phyloP scores from a whole-genome alignment of 768 basidiomycete species.

The Russula compacta region DNA sequence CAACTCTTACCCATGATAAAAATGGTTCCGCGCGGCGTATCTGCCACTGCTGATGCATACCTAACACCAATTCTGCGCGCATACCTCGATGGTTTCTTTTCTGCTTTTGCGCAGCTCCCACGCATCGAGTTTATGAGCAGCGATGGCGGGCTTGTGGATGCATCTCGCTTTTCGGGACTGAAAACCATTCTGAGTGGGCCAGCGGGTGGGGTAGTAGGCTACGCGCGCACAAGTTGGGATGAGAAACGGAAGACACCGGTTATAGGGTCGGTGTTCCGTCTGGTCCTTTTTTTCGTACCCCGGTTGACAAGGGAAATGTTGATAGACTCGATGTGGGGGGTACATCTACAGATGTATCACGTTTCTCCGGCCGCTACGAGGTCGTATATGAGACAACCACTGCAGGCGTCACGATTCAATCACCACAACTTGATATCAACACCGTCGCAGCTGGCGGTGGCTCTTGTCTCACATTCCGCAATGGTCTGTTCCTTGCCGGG shows the following conservation, averaged over 20 bases:
- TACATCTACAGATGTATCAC: slow-evolving; percentile 91
- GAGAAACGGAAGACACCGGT: slow-evolving; percentile 57
- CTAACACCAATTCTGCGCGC: slow-evolving; percentile 79
- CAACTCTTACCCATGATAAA: slow-evolving; percentile 91
- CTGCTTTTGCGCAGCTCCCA: slow-evolving; percentile 67
- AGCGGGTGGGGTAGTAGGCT: slow-evolving; percentile 94
- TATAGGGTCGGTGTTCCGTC: slow-evolving; percentile 55
- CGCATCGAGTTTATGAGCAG: slow-evolving; percentile 95
- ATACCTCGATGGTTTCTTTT: slow-evolving; percentile 88
- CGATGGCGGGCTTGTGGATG: slow-evolving; percentile 78
- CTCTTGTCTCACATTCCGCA: slow-evolving; percentile 78
- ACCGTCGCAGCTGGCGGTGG: slow-evolving; percentile 95
- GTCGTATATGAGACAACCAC: slow-evolving; percentile 94
- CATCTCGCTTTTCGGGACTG: slow-evolving; percentile 80
- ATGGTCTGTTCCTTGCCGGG: slow-evolving; percentile 85
- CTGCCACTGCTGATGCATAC: slow-evolving; percentile 91
- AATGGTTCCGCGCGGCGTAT: slow-evolving; percentile 87
- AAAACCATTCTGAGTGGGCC: slow-evolving; percentile 92
- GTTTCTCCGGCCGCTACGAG: slow-evolving; percentile 86
- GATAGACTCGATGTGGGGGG: slow-evolving; percentile 84
- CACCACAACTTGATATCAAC: slow-evolving; percentile 91
- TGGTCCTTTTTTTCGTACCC: neutral
- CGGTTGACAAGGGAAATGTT: neutral
- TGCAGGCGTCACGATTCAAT: slow-evolving; percentile 86
- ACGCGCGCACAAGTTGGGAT: slow-evolving; percentile 89